Conservation (phyloP, 176 grass and related monocot species). For the Triticum dicoccoides region DNA sequence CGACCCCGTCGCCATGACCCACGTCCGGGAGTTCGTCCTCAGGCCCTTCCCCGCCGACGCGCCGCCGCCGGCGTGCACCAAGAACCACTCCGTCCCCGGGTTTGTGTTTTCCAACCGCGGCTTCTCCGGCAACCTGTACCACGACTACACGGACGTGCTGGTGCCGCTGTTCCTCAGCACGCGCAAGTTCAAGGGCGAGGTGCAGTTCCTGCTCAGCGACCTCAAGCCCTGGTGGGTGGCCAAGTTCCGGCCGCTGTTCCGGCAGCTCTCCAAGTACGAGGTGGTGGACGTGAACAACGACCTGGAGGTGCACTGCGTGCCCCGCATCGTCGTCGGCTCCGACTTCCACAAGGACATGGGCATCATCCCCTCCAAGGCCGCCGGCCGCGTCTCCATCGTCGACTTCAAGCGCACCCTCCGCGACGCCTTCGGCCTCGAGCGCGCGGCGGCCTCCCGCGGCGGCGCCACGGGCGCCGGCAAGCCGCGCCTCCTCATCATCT, state of each 20-base stretch:
- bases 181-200: conserved; percentile 55
- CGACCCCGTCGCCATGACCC: conserved; percentile 59
- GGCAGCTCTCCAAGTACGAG: conserved; percentile 63
- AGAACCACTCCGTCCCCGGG: conserved; percentile 71
- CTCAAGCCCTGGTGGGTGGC: conserved; percentile 81
- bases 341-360: conserved; percentile 94
- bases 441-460: conserved; percentile 43
- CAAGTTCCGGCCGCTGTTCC: conserved; percentile 65
- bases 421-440: conserved; percentile 61
- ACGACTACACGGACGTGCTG: conserved; percentile 92
- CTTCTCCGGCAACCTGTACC: conserved; percentile 91
- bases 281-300: conserved; percentile 79
- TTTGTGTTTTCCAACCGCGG: conserved; percentile 81
- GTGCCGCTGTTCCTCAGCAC: conserved; percentile 89
- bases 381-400: conserved; percentile 42
- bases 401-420: conserved; percentile 81
- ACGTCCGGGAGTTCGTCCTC: conserved; percentile 67
- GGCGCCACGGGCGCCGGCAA: conserved; percentile 35
- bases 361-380: conserved; percentile 38
- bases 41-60: conserved; percentile 30
- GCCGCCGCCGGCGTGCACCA: conserved; percentile 53
- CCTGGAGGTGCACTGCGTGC: conserved; percentile 71
- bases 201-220: conserved; percentile 60
- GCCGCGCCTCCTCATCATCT: conserved; percentile 63
- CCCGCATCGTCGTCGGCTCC: conserved; percentile 47